Evolutionary conservation across 1,284 basidiomycete genomes (phyloP).

Genomic region (Exobasidium rhododendri): DNA sequence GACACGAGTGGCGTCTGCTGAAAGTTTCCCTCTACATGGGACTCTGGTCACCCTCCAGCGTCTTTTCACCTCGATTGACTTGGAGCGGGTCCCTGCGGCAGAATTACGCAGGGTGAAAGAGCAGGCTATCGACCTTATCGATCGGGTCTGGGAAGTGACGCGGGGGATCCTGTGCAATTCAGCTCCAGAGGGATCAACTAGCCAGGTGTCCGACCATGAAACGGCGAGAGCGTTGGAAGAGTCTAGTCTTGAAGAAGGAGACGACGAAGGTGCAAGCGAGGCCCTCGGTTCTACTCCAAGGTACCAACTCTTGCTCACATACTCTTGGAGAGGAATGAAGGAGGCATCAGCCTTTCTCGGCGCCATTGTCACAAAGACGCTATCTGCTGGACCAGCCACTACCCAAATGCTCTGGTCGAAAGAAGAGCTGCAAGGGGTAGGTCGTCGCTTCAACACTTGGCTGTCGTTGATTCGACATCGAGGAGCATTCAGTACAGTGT

Average conservation of each 20-base stretch:
- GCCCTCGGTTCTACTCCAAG: constrained; percentile 35
- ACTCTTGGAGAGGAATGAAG: constrained; percentile 55
- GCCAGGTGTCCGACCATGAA: constrained; percentile 10
- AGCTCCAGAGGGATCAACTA: constrained; percentile 41
- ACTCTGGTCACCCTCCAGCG: constrained; percentile 51
- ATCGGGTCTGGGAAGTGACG: constrained; percentile 50
- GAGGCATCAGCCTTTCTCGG: constrained; percentile 54
- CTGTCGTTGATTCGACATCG: constrained; percentile 53
- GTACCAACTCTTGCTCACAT: constrained; percentile 54
- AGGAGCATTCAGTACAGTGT: constrained; percentile 55
- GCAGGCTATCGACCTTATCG: constrained; percentile 34
- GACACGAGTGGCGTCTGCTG: constrained; percentile 39
- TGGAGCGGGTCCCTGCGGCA: constrained; percentile 12
- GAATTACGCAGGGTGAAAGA: constrained; percentile 33
- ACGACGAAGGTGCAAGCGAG: constrained; percentile 31
- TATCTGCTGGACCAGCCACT: constrained; percentile 18
- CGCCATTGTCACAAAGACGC: constrained; percentile 34
- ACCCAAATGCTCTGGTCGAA: constrained; percentile 19
- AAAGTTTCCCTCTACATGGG: constrained; percentile 50
- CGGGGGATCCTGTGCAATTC: constrained; percentile 49
- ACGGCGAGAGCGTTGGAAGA: constrained; percentile 13
- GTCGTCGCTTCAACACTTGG: constrained; percentile 52
- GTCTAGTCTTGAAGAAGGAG: constrained; percentile 10
- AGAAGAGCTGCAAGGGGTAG: constrained; percentile 34
- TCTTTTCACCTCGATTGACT: constrained; percentile 35